Percentiles rank a stretch among this genome's conserved stretches.
phyloP scores from a whole-genome alignment of 1,139 yeast genomes.

The Pichia sp. region DNA sequence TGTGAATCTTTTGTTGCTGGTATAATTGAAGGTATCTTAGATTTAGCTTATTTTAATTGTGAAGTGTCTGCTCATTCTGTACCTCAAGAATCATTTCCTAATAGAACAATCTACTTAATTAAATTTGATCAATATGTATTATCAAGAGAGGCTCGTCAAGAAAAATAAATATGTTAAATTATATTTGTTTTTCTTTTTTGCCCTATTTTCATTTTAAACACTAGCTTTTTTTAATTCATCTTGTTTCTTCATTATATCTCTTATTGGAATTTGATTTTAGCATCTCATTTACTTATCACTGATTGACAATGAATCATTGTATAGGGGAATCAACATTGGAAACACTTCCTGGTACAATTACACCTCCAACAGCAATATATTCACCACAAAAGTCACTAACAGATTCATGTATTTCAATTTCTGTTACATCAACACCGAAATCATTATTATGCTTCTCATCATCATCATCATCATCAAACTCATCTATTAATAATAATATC shows the following conservation, averaged over 20 bases:
- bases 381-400: conserved; percentile 19
- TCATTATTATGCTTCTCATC: background rate
- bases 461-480: no score
- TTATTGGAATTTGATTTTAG: background rate
- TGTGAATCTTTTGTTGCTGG: conserved; percentile 90
- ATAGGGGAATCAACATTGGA: conserved; percentile 35
- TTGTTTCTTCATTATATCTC: background rate
- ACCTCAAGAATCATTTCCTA: conserved; percentile 55
- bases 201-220: background rate
- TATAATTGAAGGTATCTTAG: conserved; percentile 81
- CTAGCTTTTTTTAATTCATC: background rate
- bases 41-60: conserved; percentile 73
- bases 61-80: conserved; percentile 84
- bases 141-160: conserved; percentile 1
- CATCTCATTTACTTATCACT: background rate
- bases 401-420: conserved; percentile 12
- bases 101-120: conserved; percentile 76
- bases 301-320: conserved; percentile 17
- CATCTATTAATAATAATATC: no score
- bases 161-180: background rate
- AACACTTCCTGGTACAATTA: conserved; percentile 23
- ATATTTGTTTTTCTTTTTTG: background rate
- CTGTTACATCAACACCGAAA: conserved; percentile 23
- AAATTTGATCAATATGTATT: conserved; percentile 39
- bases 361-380: conserved; percentile 22